These are phyloP conservation scores for Quercus lobata DNA, from an alignment of 331 rosid species.

Conservation along the genomic window DNA sequence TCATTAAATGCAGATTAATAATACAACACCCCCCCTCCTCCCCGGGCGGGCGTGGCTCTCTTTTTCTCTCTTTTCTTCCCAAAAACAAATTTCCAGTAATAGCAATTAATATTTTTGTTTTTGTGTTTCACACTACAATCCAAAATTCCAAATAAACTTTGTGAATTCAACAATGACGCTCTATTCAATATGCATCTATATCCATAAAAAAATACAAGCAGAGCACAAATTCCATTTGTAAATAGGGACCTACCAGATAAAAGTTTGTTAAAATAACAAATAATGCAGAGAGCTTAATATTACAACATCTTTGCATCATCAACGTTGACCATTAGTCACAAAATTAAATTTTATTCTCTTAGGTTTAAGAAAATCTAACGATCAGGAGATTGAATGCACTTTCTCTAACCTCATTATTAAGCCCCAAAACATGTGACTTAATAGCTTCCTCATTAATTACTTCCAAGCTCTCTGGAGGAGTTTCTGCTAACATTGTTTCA, in stretches of 20 bases:
- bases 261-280: neutral
- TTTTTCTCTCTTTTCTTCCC: neutral
- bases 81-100: neutral
- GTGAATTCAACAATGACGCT: neutral
- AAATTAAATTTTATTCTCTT: neutral
- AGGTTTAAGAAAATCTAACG: neutral
- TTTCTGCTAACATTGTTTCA: conserved; percentile 60
- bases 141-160: neutral
- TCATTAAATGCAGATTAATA: no score
- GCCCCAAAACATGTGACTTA: conserved; percentile 88
- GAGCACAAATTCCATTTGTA: neutral
- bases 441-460: conserved; percentile 57
- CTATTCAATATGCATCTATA: neutral
- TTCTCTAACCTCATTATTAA: conserved; percentile 51
- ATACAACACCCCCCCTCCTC: neutral
- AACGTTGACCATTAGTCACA: neutral
- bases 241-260: neutral
- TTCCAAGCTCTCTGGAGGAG: conserved; percentile 65
- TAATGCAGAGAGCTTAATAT: neutral
- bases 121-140: neutral
- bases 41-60: no score
- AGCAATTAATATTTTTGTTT: neutral
- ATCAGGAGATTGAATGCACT: conserved; percentile 14
- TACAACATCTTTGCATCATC: neutral
- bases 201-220: neutral